phyloP scores from a whole-genome alignment of 331 rosid species.

The Saraca asoca region DNA sequence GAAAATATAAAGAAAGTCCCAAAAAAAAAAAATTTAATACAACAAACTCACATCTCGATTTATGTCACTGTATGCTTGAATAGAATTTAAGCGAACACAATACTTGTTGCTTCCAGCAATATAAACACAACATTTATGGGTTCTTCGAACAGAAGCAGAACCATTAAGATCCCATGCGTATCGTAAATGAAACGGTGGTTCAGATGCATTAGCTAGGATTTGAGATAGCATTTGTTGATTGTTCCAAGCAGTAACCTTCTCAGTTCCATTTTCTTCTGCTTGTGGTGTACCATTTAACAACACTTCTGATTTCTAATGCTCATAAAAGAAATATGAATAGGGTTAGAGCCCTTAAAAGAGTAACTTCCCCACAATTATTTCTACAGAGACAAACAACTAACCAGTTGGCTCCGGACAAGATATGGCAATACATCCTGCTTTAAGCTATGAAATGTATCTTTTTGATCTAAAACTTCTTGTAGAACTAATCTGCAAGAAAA shows the following conservation, averaged over 20 bases:
- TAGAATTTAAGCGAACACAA: conserved; percentile 83
- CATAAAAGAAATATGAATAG: conserved; percentile 41
- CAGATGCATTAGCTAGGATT: conserved; percentile 80
- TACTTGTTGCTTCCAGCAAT: conserved; percentile 76
- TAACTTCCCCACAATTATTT: conserved; percentile 23
- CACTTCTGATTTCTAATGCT: conserved; percentile 74
- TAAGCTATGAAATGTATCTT: conserved; percentile 71
- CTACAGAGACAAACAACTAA: conserved; percentile 52
- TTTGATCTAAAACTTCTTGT: conserved; percentile 77
- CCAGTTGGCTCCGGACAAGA: conserved; percentile 95
- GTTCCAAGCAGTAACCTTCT: conserved; percentile 61
- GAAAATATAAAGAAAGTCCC: conserved; percentile 4
- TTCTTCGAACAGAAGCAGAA: conserved; percentile 49
- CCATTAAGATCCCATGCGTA: conserved; percentile 51
- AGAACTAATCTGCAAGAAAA: conserved; percentile 73
- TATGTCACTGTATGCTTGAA: conserved; percentile 86
- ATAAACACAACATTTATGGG: conserved; percentile 95
- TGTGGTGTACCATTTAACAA: conserved; percentile 60
- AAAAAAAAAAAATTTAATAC: conserved; percentile 14
- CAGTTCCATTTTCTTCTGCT: conserved; percentile 77
- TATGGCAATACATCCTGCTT: conserved; percentile 89
- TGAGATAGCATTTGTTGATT: conserved; percentile 62
- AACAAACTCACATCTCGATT: conserved; percentile 84
- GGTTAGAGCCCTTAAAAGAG: conserved; percentile 41
- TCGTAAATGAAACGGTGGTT: conserved; percentile 67